Conservation (phyloP, 768 basidiomycete genomes). For the Lactarius pseudohatsudake region DNA sequence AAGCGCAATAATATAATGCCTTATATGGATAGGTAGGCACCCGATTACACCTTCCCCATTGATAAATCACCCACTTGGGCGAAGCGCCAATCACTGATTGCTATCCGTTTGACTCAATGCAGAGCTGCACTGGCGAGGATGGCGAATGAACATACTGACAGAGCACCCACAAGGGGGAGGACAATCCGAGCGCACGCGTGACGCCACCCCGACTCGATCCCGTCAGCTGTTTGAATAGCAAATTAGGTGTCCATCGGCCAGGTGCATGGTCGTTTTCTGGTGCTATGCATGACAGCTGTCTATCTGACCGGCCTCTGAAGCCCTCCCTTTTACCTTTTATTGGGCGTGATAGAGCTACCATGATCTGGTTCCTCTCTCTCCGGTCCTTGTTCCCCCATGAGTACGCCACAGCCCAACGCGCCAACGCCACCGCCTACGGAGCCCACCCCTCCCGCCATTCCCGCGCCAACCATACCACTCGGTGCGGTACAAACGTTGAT, state of each 20-base stretch:
- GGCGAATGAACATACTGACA: no score
- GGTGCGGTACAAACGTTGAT: slow-evolving; percentile 3
- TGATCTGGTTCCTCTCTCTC: not conserved
- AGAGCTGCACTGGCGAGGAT: no score
- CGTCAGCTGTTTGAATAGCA: no score
- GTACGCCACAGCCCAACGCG: not conserved
- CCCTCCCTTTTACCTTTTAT: slow-evolving; percentile 7
- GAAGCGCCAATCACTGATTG: no score
- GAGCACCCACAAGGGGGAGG: no score
- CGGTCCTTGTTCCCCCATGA: not conserved
- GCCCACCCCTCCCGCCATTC: not conserved
- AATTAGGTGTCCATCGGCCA: slow-evolving; percentile 1
- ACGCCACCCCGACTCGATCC: not conserved
- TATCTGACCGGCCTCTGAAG: not conserved
- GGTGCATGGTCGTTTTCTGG: not conserved
- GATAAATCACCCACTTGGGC: no score
- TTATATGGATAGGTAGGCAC: no score
- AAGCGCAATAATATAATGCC: no score
- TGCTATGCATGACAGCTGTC: slow-evolving; percentile 22
- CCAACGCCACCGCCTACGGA: not conserved
- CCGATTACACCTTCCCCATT: no score
- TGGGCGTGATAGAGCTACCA: not conserved
- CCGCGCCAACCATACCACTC: not conserved
- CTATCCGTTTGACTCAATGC: no score
- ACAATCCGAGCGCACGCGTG: no score